These are phyloP conservation scores for Drechslera avenae DNA, from an alignment of 2,329 filamentous ascomycete species.

Conservation along the genomic window DNA sequence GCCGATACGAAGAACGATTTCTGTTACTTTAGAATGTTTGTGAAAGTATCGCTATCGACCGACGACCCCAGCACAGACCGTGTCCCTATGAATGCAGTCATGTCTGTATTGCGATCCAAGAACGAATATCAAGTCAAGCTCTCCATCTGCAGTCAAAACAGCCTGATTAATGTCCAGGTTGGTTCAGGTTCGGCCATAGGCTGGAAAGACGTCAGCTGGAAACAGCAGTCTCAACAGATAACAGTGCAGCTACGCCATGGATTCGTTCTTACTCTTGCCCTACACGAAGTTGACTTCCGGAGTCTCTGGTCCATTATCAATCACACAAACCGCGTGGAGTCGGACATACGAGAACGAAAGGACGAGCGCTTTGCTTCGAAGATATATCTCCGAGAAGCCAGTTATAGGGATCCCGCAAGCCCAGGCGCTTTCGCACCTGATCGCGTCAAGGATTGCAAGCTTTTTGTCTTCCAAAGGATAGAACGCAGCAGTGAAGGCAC, in stretches of 20 bases:
- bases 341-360: conserved; percentile 68
- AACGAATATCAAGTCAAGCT: conserved; percentile 73
- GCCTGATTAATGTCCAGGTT: conserved; percentile 75
- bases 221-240: conserved; percentile 67
- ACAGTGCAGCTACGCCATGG: conserved; percentile 75
- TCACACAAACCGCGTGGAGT: conserved; percentile 77
- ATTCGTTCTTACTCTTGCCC: conserved; percentile 72
- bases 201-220: conserved; percentile 86
- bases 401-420: conserved; percentile 78
- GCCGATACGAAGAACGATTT: conserved; percentile 76
- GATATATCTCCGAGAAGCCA: conserved; percentile 72
- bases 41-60: conserved; percentile 75
- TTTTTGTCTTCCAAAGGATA: conserved; percentile 76
- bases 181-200: conserved; percentile 69
- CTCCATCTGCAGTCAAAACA: conserved; percentile 78
- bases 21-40: conserved; percentile 78
- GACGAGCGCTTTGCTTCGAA: conserved; percentile 75
- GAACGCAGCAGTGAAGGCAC: conserved; percentile 72
- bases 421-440: conserved; percentile 77
- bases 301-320: conserved; percentile 83
- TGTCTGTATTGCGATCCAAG: conserved; percentile 75
- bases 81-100: conserved; percentile 72
- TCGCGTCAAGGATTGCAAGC: conserved; percentile 70
- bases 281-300: conserved; percentile 77
- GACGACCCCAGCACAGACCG: conserved; percentile 68